phyloP scores from a whole-genome alignment of 805 yeast genomes.

The Starmerella sirachaensis region DNA sequence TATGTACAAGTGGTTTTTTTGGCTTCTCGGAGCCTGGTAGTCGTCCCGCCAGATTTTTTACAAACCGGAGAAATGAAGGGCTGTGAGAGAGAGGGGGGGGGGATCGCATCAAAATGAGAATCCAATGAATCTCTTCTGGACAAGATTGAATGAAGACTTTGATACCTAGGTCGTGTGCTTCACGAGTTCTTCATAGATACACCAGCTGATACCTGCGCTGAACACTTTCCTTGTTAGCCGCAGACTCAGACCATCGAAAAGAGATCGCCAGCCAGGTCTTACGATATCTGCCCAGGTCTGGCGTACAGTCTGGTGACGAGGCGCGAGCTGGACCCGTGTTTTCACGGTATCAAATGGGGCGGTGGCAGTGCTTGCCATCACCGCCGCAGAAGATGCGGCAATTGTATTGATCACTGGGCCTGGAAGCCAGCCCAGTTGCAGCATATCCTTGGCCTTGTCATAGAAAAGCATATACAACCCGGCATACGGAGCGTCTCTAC shows the following conservation, averaged over 20 bases:
- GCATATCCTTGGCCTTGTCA: slow-evolving; percentile 52
- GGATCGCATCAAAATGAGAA: too few relatives aligned
- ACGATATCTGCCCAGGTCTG: slow-evolving; percentile 8
- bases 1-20: too few relatives aligned
- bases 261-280: slow-evolving; percentile 13
- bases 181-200: slow-evolving; percentile 83
- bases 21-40: too few relatives aligned
- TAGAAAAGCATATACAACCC: slow-evolving; percentile 81
- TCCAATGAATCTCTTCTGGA: not conserved
- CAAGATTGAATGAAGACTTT: not conserved
- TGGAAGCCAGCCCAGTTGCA: slow-evolving; percentile 36
- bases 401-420: slow-evolving; percentile 44
- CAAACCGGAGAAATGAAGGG: too few relatives aligned
- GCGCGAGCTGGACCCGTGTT: slow-evolving; percentile 68
- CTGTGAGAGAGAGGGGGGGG: too few relatives aligned
- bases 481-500: slow-evolving; percentile 93
- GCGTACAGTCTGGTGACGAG: slow-evolving; percentile 1
- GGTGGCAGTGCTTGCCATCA: slow-evolving; percentile 69
- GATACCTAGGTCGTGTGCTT: not conserved
- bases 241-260: slow-evolving; percentile 76
- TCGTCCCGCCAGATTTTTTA: too few relatives aligned
- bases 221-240: slow-evolving; percentile 75
- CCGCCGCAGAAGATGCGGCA: slow-evolving; percentile 72
- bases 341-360: slow-evolving; percentile 93
- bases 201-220: slow-evolving; percentile 95